A percentile compares a stretch with the other conserved stretches of the same genome.
phyloP scores from a whole-genome alignment of 2,329 filamentous ascomycete genomes.

The Colletotrichum graminicola region DNA sequence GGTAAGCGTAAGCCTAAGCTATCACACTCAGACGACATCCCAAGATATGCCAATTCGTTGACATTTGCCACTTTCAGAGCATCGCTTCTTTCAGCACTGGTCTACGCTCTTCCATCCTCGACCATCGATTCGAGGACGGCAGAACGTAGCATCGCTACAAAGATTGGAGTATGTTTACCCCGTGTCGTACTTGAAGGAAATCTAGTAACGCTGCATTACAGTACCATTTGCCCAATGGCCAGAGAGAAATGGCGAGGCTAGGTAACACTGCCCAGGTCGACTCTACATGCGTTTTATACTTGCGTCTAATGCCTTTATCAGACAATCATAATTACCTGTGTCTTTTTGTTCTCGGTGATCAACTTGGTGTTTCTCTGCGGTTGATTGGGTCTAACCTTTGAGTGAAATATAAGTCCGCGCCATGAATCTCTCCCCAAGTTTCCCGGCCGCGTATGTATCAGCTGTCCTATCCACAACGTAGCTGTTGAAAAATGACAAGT shows the following conservation, averaged over 20 bases:
- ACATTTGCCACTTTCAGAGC: background rate
- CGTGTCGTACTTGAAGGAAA: background rate
- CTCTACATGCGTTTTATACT: background rate
- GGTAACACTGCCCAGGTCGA: background rate
- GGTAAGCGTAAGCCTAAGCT: background rate
- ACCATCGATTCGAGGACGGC: slow-evolving; percentile 32
- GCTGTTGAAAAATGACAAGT: slow-evolving; percentile 43
- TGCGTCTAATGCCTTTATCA: background rate
- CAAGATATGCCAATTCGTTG: background rate
- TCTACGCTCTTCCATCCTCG: slow-evolving; percentile 49
- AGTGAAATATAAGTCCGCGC: slow-evolving; percentile 47
- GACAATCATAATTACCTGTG: slow-evolving; percentile 68
- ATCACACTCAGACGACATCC: background rate
- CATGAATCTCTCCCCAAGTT: slow-evolving; percentile 52
- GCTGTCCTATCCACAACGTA: slow-evolving; percentile 39
- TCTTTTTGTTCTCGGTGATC: slow-evolving; percentile 55
- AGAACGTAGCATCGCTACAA: slow-evolving; percentile 44
- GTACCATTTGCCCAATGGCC: slow-evolving; percentile 31
- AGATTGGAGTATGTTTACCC: slow-evolving; percentile 26
- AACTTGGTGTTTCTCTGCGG: slow-evolving; percentile 15
- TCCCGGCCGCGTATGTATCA: slow-evolving; percentile 52
- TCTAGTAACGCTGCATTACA: background rate
- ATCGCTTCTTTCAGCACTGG: slow-evolving; percentile 46
- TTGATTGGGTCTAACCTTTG: background rate
- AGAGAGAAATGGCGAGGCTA: slow-evolving; percentile 25